Percentiles rank a stretch among this genome's conserved stretches.
These are phyloP conservation scores for Tephrocybe rancida DNA, from an alignment of 768 basidiomycete genomes.

Conservation along the genomic window DNA sequence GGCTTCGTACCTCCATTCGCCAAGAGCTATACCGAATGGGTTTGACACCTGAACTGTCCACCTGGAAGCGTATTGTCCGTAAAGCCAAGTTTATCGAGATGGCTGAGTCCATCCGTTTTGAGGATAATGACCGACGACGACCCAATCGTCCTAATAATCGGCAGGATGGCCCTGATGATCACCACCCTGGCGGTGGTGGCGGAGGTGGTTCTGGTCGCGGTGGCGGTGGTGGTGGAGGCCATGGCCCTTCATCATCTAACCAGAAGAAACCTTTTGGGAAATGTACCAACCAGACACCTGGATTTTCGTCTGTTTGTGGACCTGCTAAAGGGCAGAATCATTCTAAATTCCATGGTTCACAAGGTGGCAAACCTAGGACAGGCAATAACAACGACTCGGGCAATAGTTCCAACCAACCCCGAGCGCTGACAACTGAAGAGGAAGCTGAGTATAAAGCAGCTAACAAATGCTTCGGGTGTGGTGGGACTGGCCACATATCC, in stretches of 20 bases:
- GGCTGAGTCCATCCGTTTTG: slow-evolving; percentile 7
- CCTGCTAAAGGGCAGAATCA: neutral
- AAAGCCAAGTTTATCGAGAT: slow-evolving; percentile 16
- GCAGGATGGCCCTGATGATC: neutral
- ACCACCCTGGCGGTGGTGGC: no score
- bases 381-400: no score
- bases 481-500: slow-evolving; percentile 4
- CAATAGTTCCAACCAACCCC: neutral
- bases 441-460: slow-evolving; percentile 6
- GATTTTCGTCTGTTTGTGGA: neutral
- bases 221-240: no score
- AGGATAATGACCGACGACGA: neutral
- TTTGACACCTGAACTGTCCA: slow-evolving; percentile 25
- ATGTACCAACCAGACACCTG: neutral
- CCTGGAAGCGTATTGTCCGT: slow-evolving; percentile 10
- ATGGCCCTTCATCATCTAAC: neutral
- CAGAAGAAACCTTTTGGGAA: neutral
- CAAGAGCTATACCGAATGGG: slow-evolving; percentile 25
- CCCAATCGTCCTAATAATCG: no score
- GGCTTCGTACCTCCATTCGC: slow-evolving; percentile 28
- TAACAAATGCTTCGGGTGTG: slow-evolving; percentile 10
- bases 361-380: neutral
- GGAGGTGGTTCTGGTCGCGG: neutral
- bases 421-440: neutral
- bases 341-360: neutral